Evolutionary conservation across 371 early-diverging fungal genomes (phyloP).

Genomic region (Mortierella sp.): DNA sequence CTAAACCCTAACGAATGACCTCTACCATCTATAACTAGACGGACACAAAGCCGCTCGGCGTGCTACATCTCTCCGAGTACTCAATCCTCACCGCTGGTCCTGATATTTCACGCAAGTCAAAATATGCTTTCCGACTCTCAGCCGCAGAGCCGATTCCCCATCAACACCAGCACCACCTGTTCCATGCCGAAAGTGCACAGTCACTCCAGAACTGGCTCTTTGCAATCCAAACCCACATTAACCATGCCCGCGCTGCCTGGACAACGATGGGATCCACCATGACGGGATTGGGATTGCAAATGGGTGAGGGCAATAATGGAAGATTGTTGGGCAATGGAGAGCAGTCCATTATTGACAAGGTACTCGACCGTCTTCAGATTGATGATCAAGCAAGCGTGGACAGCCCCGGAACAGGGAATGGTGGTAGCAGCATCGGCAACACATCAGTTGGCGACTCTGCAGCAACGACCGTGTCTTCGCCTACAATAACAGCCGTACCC

Average conservation of each 20-base stretch:
- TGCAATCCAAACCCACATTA: conserved; percentile 37
- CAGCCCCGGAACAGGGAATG: not conserved
- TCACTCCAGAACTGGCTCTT: conserved; percentile 38
- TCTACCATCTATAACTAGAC: conserved; percentile 14
- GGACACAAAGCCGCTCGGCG: conserved; percentile 40
- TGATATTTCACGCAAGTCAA: conserved; percentile 49
- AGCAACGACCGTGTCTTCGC: not conserved
- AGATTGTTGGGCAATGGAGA: conserved; percentile 5
- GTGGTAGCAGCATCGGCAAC: not conserved
- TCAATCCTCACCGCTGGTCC: conserved; percentile 35
- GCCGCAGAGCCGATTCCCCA: conserved; percentile 36
- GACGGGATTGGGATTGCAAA: conserved; percentile 11
- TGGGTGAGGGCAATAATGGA: not conserved
- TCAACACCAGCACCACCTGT: conserved; percentile 40
- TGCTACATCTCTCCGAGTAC: conserved; percentile 41
- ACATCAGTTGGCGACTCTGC: not conserved
- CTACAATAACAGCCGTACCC: not conserved
- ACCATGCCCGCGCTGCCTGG: conserved; percentile 22
- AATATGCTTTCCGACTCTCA: conserved; percentile 39
- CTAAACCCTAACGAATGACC: too few species aligned
- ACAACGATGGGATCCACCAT: conserved; percentile 12
- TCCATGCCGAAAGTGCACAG: conserved; percentile 25
- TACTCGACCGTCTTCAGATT: conserved; percentile 40
- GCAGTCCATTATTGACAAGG: conserved; percentile 43
- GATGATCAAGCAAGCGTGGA: conserved; percentile 9